phyloP scores from a whole-genome alignment of 345 rosid genomes.

The Melastoma malabathricum region DNA sequence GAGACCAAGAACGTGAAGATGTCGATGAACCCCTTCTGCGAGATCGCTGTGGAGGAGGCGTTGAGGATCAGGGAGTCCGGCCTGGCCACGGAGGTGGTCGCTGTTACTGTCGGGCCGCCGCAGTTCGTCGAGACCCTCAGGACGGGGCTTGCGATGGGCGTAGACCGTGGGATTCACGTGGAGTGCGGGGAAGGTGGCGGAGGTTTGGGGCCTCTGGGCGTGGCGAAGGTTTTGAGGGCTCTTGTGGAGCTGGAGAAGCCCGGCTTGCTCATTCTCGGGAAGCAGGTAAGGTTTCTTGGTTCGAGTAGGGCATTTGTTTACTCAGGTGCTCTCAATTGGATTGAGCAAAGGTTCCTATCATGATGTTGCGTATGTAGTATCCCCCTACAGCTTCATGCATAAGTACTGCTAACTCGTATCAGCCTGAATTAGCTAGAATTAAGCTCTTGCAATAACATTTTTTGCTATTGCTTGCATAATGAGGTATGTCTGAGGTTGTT shows the following conservation, averaged over 20 bases:
- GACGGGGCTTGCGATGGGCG: slow-evolving; percentile 95
- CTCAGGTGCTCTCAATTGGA: no score
- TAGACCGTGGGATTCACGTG: slow-evolving; percentile 77
- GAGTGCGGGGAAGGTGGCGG: slow-evolving; percentile 29
- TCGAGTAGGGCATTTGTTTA: no score
- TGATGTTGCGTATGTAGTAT: no score
- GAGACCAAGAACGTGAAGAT: slow-evolving; percentile 89
- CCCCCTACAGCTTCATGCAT: no score
- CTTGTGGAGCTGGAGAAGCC: slow-evolving; percentile 74
- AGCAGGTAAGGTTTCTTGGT: slow-evolving; percentile 36
- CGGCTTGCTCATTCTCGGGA: slow-evolving; percentile 63
- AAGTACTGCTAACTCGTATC: no score
- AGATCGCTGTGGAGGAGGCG: slow-evolving; percentile 88
- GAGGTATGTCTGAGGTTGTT: no score
- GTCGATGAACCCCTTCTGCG: slow-evolving; percentile 99
- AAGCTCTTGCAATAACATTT: no score
- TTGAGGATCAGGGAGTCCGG: slow-evolving; percentile 75
- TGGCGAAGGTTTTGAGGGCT: slow-evolving; percentile 70
- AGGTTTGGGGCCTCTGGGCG: slow-evolving; percentile 45
- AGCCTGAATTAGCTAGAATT: no score
- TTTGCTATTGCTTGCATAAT: no score
- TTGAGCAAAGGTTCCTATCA: no score
- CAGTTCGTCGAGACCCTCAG: slow-evolving; percentile 77
- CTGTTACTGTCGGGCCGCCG: slow-evolving; percentile 58
- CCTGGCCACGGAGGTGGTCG: slow-evolving; percentile 71